phyloP scores from a whole-genome alignment of 1,284 basidiomycete genomes.

The Sporisorium reilianum region DNA sequence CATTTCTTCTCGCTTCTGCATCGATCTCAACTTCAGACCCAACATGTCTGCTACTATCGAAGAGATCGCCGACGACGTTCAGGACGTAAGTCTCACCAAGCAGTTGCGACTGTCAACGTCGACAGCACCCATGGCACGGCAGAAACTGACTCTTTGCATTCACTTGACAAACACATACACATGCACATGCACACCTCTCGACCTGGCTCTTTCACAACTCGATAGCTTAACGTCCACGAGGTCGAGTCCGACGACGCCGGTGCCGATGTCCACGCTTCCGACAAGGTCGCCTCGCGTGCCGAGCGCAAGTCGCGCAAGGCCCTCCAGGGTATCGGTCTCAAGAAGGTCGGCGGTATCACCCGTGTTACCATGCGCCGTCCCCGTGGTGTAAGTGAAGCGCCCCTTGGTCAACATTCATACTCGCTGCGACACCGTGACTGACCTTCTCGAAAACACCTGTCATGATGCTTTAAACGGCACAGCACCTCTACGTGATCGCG shows the following conservation, averaged over 20 bases:
- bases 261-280: slow-evolving; percentile 82
- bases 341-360: slow-evolving; percentile 91
- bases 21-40: slow-evolving; percentile 4
- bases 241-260: slow-evolving; percentile 74
- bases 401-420: not conserved
- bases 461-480: not conserved
- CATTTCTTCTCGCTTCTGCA: not conserved
- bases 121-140: not conserved
- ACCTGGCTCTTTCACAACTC: slow-evolving; percentile 52
- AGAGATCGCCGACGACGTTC: slow-evolving; percentile 77
- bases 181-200: not conserved
- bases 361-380: slow-evolving; percentile 93
- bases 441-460: not conserved
- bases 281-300: slow-evolving; percentile 82
- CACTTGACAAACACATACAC: too few relatives aligned
- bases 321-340: slow-evolving; percentile 71
- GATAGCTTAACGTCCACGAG: slow-evolving; percentile 70
- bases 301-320: slow-evolving; percentile 69
- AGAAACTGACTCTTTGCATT: slow-evolving; percentile 6
- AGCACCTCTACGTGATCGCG: slow-evolving; percentile 92
- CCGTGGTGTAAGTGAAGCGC: slow-evolving; percentile 80
- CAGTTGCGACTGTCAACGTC: too few relatives aligned
- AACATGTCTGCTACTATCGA: slow-evolving; percentile 75
- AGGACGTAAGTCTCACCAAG: slow-evolving; percentile 72
- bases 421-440: slow-evolving; percentile 8